phyloP scores from a whole-genome alignment of 2,329 filamentous ascomycete genomes.

The Ophiostoma montium region DNA sequence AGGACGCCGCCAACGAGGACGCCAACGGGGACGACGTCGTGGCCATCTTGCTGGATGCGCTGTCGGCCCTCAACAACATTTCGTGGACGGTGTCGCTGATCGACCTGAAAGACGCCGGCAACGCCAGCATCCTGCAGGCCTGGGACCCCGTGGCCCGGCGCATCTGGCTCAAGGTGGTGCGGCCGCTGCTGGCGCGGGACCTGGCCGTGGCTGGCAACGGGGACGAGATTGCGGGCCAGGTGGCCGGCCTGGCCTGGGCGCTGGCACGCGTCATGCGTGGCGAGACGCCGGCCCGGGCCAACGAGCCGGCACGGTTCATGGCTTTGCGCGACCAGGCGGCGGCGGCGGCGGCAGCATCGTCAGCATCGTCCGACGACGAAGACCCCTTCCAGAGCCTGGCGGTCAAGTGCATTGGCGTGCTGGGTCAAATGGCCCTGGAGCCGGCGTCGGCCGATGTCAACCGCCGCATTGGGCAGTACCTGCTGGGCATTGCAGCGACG shows the following conservation, averaged over 20 bases:
- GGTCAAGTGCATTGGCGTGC: slow-evolving; percentile 52
- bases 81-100: slow-evolving; percentile 51
- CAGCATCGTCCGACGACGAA: no score
- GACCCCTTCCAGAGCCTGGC: slow-evolving; percentile 47
- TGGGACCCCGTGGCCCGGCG: slow-evolving; percentile 40
- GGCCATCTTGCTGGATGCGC: slow-evolving; percentile 36
- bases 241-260: slow-evolving; percentile 51
- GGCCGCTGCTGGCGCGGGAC: slow-evolving; percentile 43
- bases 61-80: slow-evolving; percentile 52
- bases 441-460: slow-evolving; percentile 40
- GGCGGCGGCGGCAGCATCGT: slow-evolving; percentile 17
- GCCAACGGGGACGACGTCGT: slow-evolving; percentile 18
- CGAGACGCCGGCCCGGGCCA: slow-evolving; percentile 31
- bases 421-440: slow-evolving; percentile 46
- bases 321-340: slow-evolving; percentile 33
- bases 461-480: slow-evolving; percentile 48
- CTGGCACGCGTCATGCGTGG: slow-evolving; percentile 41
- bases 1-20: slow-evolving; percentile 2
- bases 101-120: slow-evolving; percentile 41
- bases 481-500: slow-evolving; percentile 37
- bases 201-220: no score
- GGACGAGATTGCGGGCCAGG: slow-evolving; percentile 47
- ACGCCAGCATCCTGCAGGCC: slow-evolving; percentile 33
- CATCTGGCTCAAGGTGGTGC: slow-evolving; percentile 44
- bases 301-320: slow-evolving; percentile 50